A percentile compares a stretch with the other conserved stretches of the same genome.
Conservation (phyloP, 2,329 filamentous ascomycete species). For the Phyllachora maydis region DNA sequence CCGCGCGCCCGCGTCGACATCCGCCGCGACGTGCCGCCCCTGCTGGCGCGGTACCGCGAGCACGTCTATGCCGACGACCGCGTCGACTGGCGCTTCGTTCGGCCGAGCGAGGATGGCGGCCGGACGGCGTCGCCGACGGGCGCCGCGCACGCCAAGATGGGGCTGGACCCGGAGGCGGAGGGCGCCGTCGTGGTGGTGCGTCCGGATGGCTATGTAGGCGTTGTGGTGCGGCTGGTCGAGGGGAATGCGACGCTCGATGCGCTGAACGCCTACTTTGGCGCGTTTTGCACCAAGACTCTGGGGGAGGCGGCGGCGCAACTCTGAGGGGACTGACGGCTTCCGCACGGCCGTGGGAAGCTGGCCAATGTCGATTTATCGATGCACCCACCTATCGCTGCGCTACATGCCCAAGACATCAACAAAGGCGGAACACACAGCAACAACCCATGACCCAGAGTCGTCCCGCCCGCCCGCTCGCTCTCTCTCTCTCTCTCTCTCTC, state of each 20-base stretch:
- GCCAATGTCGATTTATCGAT: no score
- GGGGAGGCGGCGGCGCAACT: slow-evolving; percentile 14
- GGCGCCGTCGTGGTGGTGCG: slow-evolving; percentile 70
- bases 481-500: no score
- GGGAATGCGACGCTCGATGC: slow-evolving; percentile 64
- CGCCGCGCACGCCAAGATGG: slow-evolving; percentile 73
- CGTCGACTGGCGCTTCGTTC: slow-evolving; percentile 48
- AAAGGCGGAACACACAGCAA: no score
- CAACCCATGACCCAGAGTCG: no score
- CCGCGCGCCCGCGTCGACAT: slow-evolving; percentile 54
- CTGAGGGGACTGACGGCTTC: background rate
- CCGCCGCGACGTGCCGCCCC: slow-evolving; percentile 42
- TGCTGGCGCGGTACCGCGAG: slow-evolving; percentile 57
- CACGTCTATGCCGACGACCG: slow-evolving; percentile 78
- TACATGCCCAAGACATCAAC: no score
- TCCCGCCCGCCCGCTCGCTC: no score
- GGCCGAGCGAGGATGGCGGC: no score
- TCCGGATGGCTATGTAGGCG: slow-evolving; percentile 72
- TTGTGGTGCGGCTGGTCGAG: slow-evolving; percentile 52
- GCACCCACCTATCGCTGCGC: no score
- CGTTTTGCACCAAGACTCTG: slow-evolving; percentile 45
- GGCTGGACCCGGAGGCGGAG: slow-evolving; percentile 46
- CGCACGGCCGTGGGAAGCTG: no score
- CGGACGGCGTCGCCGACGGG: slow-evolving; percentile 49
- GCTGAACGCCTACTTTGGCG: slow-evolving; percentile 62